These are phyloP conservation scores for Cytospora piceicola DNA, from an alignment of 2,329 filamentous ascomycete genomes.

Conservation along the genomic window DNA sequence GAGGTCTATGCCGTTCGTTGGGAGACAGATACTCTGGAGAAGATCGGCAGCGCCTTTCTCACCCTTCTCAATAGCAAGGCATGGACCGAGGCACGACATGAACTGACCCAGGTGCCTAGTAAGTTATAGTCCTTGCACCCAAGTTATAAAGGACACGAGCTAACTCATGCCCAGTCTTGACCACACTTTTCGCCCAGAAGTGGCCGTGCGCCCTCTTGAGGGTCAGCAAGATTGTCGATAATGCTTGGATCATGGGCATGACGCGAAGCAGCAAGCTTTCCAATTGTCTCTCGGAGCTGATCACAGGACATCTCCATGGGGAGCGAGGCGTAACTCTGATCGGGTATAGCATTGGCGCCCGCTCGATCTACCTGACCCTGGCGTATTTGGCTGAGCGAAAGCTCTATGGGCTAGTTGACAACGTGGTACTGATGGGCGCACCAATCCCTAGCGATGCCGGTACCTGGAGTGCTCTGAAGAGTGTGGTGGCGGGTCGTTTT, in stretches of 20 bases:
- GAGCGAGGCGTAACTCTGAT: conserved; percentile 80
- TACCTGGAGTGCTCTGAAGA: conserved; percentile 78
- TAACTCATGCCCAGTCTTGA: conserved; percentile 19
- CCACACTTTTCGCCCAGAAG: conserved; percentile 57
- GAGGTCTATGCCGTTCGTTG: conserved; percentile 85
- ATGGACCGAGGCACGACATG: conserved; percentile 70
- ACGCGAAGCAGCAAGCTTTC: conserved; percentile 74
- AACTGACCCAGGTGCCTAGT: conserved; percentile 53
- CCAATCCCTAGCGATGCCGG: conserved; percentile 73
- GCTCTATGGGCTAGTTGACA: conserved; percentile 85
- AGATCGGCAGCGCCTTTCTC: conserved; percentile 77
- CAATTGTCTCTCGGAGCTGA: conserved; percentile 74
- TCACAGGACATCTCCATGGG: conserved; percentile 81
- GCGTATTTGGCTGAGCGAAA: conserved; percentile 77
- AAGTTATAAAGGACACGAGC: not conserved
- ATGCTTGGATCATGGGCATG: conserved; percentile 78
- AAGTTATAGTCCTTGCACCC: conserved; percentile 36
- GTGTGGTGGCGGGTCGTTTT: conserved; percentile 80
- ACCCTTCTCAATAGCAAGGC: conserved; percentile 77
- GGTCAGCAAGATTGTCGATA: conserved; percentile 76
- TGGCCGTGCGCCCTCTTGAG: conserved; percentile 69
- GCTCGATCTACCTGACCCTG: conserved; percentile 83
- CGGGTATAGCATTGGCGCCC: conserved; percentile 80
- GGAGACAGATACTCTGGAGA: conserved; percentile 77
- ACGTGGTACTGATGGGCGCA: conserved; percentile 80